Base-by-base conservation (phyloP, 179 eudicot genomes). In the Beta lomatogona region DNA sequence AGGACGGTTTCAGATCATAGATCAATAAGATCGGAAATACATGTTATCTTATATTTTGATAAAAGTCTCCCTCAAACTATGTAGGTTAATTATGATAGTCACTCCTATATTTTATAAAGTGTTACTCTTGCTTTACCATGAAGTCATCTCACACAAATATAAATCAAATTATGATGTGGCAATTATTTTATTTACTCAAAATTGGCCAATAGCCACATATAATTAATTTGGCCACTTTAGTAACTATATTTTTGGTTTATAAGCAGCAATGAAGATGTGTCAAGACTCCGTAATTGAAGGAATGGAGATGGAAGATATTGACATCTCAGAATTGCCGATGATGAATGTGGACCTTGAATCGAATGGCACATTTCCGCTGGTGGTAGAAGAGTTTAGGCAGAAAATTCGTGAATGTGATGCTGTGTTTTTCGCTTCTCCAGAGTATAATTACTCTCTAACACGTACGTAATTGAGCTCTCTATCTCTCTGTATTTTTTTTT, bases 341-440 rank as follows among this genome's bases (percentile, higher is more conserved):
- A 60, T 85, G 48, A 85, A 85, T 75, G 82, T 78, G 1, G 89
- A 87, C 70, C 88, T 87, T 36, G 88, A 85, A 71, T 85, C 75
- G 1, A 75, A 68, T 3, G 89, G 83, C 45, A 75, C 78, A 0
- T 87, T 41, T 58, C 89, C 89, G 11, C 79, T 63, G 0, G 71
- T 71, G 3, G 88, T 85, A 2, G 85, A 85, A 76, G 85, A 55
- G 0, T 87, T 87, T 50, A 79, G 89, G 4, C 77, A 75, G n/a
- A 85, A 87, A 41, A 85, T 87, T 67, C 80, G 53, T 6, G 81
- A 78, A 28, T 80, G 85, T 16, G 86, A 87, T 68, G 70, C 80
- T 22, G 21, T 87, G 19, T 77, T 87, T n/a, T 85, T 87, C 71
- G 88, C 86, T 66, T 83, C 85, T 81, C 89, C 88, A 0, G 89